phyloP scores from a whole-genome alignment of 768 basidiomycete genomes.

The Auricularia heimuer region DNA sequence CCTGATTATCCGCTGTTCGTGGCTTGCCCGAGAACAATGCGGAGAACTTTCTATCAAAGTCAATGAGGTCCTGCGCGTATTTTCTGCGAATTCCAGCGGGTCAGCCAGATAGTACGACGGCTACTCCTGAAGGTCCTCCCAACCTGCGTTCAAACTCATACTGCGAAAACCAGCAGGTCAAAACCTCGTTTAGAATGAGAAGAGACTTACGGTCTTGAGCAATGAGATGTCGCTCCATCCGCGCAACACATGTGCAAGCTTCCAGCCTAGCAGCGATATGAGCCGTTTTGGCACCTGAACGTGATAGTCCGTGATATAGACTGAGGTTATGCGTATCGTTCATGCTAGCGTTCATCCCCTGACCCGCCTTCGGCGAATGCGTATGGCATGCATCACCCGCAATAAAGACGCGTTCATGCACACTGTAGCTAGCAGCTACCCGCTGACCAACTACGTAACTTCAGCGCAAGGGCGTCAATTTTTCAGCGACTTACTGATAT shows the following conservation, averaged over 20 bases:
- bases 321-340: conserved; percentile 65
- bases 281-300: too few species aligned
- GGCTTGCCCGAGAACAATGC: conserved; percentile 60
- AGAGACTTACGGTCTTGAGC: conserved; percentile 37
- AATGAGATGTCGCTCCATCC: conserved; percentile 42
- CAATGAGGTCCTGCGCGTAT: conserved; percentile 63
- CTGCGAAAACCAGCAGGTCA: conserved; percentile 22
- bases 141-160: conserved; percentile 56
- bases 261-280: conserved; percentile 37
- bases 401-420: conserved; percentile 61
- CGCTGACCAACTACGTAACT: conserved; percentile 53
- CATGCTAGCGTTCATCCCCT: conserved; percentile 74
- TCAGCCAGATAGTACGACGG: not conserved
- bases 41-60: conserved; percentile 58
- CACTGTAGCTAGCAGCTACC: conserved; percentile 53
- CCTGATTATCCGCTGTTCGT: conserved; percentile 32
- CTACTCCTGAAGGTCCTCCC: not conserved
- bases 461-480: not conserved
- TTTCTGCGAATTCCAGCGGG: conserved; percentile 15
- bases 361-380: conserved; percentile 31
- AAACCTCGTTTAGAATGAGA: not conserved
- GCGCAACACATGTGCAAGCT: conserved; percentile 44
- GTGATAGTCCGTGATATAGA: conserved; percentile 12
- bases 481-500: conserved; percentile 38
- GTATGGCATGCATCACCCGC: conserved; percentile 58